Base-by-base conservation (phyloP, 139 green algal genomes). In the Chlamydomonas eustigma region DNA sequence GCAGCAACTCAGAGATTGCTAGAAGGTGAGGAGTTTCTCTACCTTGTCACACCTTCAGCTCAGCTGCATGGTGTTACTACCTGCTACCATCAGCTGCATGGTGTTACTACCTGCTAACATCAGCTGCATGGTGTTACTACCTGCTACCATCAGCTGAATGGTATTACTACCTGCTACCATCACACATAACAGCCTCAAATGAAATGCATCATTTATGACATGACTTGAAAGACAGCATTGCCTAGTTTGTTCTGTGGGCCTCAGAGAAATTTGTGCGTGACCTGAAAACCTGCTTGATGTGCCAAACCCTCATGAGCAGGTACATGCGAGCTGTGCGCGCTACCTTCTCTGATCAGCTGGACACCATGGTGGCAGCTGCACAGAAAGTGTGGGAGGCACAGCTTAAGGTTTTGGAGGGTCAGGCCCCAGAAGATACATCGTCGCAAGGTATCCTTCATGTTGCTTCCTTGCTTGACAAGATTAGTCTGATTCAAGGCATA, bases 361-460 rank as follows among this genome's bases (percentile, higher is more conserved):
- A 70, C 25, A 18, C 58, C 6, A 70, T 70, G 58, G 5, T 24
- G 18, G 58, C 58, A 5, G 24, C 58, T 22, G 58, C 58, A 18
- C 58, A 70, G 58, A 70, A 70, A 22, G 58, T 70, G 58, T 70
- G 58, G 58, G 58, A 70, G 25, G 58, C 58, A 35, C 58, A 70
- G 58, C 58, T 70, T 5, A 28, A 5, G 58, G 58, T 35, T 24
- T 35, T 70, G 44, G 44, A 58, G 44, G 44, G 44, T 28, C 12
- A 12, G 18, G 12, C 44, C 18, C 12, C 44, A 28, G 44, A 58
- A 28, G 44, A 58, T 58, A n/a, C n/a, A n/a, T n/a, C n/a, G n/a
- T n/a, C n/a, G n/a, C n/a, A n/a, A n/a, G n/a, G n/a, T n/a, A n/a
- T n/a, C n/a, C n/a, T n/a, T n/a, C n/a, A n/a, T n/a, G n/a, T n/a